phyloP scores from a whole-genome alignment of 2,329 filamentous ascomycete genomes.

The Cryphonectria nitschkei region DNA sequence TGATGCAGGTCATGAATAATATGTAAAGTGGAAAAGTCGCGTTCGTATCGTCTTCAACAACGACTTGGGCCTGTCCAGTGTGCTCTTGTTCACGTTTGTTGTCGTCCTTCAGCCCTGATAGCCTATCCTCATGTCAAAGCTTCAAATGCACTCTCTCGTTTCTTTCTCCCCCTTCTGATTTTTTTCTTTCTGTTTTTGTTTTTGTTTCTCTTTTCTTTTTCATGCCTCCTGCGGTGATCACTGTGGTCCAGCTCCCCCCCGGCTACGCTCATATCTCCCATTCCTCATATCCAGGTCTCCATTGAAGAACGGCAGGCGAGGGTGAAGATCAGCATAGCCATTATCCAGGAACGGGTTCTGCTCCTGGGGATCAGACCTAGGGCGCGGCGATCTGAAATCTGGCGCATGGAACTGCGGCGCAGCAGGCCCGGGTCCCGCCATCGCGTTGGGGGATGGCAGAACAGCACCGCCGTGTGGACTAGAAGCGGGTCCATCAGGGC shows the following conservation, averaged over 20 bases:
- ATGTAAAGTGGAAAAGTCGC: background rate
- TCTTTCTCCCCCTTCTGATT: background rate
- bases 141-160: background rate
- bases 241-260: conserved; percentile 3
- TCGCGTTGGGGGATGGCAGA: background rate
- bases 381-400: background rate
- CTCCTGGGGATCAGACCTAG: background rate
- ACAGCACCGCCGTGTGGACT: background rate
- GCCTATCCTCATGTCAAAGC: background rate
- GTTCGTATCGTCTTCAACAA: background rate
- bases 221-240: no score
- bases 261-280: background rate
- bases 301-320: conserved; percentile 11
- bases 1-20: background rate
- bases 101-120: background rate
- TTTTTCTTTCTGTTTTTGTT: background rate
- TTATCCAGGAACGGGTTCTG: conserved; percentile 18
- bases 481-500: background rate
- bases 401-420: background rate
- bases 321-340: conserved; percentile 10
- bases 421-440: background rate
- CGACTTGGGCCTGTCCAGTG: background rate
- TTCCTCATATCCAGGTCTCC: background rate
- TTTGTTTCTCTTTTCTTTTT: background rate
- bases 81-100: background rate